Conservation (phyloP, 768 basidiomycete species). For the Rhizopogon vulgaris region DNA sequence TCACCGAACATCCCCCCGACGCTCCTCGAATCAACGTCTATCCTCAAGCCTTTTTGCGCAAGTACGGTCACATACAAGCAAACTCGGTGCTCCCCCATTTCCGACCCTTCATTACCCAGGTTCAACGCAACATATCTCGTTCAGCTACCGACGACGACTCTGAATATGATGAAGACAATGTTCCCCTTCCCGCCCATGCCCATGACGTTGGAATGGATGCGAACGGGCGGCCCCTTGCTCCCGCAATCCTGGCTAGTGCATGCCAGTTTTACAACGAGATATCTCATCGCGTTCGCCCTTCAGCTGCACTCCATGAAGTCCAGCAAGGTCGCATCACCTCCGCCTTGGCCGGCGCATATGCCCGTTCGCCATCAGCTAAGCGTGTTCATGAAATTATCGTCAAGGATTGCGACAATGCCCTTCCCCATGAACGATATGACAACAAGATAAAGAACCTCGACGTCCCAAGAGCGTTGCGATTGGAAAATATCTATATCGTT, state of each 20-base stretch:
- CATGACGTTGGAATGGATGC: too few relatives aligned
- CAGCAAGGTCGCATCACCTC: background rate
- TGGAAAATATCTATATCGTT: background rate
- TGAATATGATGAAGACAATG: background rate
- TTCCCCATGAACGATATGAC: background rate
- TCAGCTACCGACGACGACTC: too few relatives aligned
- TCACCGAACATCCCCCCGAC: too few relatives aligned
- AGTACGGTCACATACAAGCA: background rate
- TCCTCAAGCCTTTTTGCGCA: background rate
- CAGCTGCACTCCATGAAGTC: background rate
- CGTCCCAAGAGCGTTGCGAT: background rate
- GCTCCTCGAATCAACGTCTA: background rate
- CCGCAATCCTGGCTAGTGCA: background rate
- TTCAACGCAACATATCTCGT: background rate
- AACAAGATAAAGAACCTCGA: background rate
- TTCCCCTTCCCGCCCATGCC: too few relatives aligned
- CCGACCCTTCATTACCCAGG: background rate
- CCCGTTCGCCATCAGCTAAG: background rate
- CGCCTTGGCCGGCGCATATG: background rate
- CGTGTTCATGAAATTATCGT: background rate
- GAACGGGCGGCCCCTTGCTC: background rate
- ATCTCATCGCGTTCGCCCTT: background rate
- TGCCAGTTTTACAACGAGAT: background rate
- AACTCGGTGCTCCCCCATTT: background rate
- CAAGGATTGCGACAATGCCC: background rate